Evolutionary conservation across 257 asterid species (phyloP).

Genomic region (Nicotiana paniculata): DNA sequence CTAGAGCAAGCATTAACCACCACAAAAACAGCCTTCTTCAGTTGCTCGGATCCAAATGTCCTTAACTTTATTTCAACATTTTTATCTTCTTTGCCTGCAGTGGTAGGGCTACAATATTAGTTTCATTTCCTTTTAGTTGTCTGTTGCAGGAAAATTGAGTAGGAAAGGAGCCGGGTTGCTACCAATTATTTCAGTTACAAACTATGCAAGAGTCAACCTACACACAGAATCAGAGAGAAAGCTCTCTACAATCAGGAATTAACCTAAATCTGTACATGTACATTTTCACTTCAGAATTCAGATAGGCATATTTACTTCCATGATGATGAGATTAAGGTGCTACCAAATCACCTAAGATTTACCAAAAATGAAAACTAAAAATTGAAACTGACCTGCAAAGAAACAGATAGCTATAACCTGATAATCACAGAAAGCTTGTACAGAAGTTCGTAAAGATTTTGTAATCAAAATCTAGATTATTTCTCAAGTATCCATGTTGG

Average conservation of each 20-base stretch:
- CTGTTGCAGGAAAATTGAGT: background rate
- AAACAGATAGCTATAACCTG: background rate
- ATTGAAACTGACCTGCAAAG: background rate
- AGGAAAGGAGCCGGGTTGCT: background rate
- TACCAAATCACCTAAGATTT: background rate
- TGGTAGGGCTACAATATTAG: background rate
- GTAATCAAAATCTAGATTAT: background rate
- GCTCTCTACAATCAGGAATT: background rate
- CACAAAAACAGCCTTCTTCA: conserved; percentile 48
- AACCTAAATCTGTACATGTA: background rate
- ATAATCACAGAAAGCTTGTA: background rate
- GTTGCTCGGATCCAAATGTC: conserved; percentile 54
- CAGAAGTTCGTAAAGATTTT: background rate
- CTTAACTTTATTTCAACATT: conserved; percentile 64
- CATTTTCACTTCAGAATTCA: background rate
- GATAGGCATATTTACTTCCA: background rate
- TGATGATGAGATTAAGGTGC: background rate
- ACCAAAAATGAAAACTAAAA: background rate
- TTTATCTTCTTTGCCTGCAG: conserved; percentile 78
- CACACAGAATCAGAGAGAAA: background rate
- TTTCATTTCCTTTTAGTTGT: background rate
- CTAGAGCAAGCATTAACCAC: conserved; percentile 93
- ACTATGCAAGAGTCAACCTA: background rate
- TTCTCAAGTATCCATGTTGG: background rate
- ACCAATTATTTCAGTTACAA: conserved; percentile 1